Base-by-base conservation (phyloP, 2,329 filamentous ascomycete genomes). In the Colletotrichum orbiculare region DNA sequence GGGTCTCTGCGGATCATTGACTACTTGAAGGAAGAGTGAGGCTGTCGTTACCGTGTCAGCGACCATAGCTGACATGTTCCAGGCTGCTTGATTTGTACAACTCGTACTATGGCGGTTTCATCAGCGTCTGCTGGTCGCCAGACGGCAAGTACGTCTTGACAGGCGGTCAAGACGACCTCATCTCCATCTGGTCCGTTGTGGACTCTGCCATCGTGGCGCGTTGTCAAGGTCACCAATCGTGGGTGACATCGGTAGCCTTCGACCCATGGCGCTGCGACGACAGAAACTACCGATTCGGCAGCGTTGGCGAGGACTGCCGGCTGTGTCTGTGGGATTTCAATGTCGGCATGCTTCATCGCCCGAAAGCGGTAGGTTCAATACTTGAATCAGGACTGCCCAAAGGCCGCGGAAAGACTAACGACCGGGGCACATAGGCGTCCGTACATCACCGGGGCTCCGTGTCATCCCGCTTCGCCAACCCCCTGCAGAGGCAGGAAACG, bases 201-300 rank as follows among this genome's bases (percentile, higher is more conserved):
- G 96, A 98, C 72, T 89, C 88, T 49, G 87, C 89, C 57, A 89
- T 99, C 54, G 90, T 99, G 54, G 96, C 95, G 15, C 88, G 96
- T 68, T 98, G 96, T 75, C 93, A 96, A 73, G 96, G 96, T 3
- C 96, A 99, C 78, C 91, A 96, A 69, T 97, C 94, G 5, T 99
- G 94, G 94, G 94, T 99, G 1, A 94, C 93, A 4, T 89, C 90
- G 13, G 93, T 99, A 43, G 93, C 93, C 4, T 99, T 98, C 75
- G 96, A 99, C 75, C 94, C 94, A 0, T 99, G 96, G 96, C 87
- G 94, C 68, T 99, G 96, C 73, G 96, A 99, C 73, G 93, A 97
- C 74, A 89, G 91, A 71, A 98, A 93, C 72, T 99, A 99, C 78
- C 88, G 96, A 2, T 97, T 99, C 72, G 96, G 96, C 37, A 97